A percentile compares a stretch with the other conserved stretches of the same genome.
phyloP scores from a whole-genome alignment of 2,329 filamentous ascomycete species.

The Purpureocillium takamizusanense region DNA sequence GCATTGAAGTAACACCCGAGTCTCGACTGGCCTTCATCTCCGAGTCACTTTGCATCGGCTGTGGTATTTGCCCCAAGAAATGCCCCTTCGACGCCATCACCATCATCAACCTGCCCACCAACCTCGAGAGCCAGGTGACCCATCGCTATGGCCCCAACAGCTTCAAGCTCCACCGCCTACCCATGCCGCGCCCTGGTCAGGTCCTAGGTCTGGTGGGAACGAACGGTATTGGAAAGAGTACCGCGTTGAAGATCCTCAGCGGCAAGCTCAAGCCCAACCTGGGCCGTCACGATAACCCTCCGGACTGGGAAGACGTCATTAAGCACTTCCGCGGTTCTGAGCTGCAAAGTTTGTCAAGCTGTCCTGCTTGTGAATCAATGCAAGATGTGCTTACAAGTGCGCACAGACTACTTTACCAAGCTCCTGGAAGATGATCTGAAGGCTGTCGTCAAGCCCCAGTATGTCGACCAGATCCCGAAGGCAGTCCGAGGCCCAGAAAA shows the following conservation, averaged over 20 bases:
- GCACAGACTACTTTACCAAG: conserved; percentile 89
- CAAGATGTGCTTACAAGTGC: background rate
- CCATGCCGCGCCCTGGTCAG: conserved; percentile 90
- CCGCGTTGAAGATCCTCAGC: conserved; percentile 96
- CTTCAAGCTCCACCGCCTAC: conserved; percentile 96
- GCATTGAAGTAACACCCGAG: conserved; percentile 82
- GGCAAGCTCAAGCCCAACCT: conserved; percentile 98
- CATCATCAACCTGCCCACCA: conserved; percentile 99
- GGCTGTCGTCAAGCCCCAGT: conserved; percentile 97
- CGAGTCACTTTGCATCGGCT: conserved; percentile 91
- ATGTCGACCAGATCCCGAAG: conserved; percentile 95
- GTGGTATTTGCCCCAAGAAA: conserved; percentile 99
- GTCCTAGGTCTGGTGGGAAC: conserved; percentile 95
- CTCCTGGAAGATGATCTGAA: conserved; percentile 94
- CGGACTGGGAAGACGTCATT: conserved; percentile 98
- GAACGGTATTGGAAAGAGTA: conserved; percentile 99
- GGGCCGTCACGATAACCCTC: conserved; percentile 89
- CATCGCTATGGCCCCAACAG: conserved; percentile 99
- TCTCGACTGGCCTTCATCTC: conserved; percentile 98
- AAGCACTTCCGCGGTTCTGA: conserved; percentile 98
- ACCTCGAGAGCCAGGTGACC: conserved; percentile 95
- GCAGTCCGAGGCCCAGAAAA: conserved; percentile 78
- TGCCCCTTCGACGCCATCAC: conserved; percentile 98
- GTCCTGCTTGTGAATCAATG: background rate
- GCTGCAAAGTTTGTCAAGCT: conserved; percentile 66